Evolutionary conservation across 2,329 filamentous ascomycete species (phyloP).

Genomic region (Arthrobotrys conoides): DNA sequence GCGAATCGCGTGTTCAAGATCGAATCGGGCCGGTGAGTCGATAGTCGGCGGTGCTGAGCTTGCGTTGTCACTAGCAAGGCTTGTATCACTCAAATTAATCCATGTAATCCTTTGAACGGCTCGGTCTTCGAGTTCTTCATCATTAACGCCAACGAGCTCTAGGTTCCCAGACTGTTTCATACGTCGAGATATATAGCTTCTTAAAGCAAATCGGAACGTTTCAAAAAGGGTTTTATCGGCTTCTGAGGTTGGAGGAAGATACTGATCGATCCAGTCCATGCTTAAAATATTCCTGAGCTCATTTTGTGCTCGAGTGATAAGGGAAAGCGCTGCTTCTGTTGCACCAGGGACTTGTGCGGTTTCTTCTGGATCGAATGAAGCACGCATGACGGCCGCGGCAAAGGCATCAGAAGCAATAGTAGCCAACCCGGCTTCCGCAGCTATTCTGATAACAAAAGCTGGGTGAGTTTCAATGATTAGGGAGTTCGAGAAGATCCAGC

Average conservation of each 20-base stretch:
- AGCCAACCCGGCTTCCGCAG: slow-evolving; percentile 49
- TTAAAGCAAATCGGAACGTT: slow-evolving; percentile 5
- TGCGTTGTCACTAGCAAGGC: slow-evolving; percentile 15
- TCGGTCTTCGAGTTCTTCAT: background rate
- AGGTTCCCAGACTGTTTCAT: slow-evolving; percentile 5
- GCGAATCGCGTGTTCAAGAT: slow-evolving; percentile 7
- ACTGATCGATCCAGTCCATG: slow-evolving; percentile 53
- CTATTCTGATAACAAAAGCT: slow-evolving; percentile 43
- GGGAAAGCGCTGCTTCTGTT: slow-evolving; percentile 33
- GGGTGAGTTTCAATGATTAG: slow-evolving; percentile 56
- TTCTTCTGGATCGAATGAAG: slow-evolving; percentile 29
- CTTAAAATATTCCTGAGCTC: slow-evolving; percentile 36
- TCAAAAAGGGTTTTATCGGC: slow-evolving; percentile 5
- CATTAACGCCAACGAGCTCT: background rate
- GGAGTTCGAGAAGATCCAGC: slow-evolving; percentile 55
- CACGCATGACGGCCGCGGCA: slow-evolving; percentile 55
- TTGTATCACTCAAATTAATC: slow-evolving; percentile 19
- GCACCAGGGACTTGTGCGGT: slow-evolving; percentile 46
- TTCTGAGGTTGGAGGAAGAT: slow-evolving; percentile 34
- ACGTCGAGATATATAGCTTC: slow-evolving; percentile 17
- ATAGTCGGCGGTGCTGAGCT: background rate
- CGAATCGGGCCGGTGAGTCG: background rate
- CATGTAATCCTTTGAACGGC: slow-evolving; percentile 33
- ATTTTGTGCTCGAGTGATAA: slow-evolving; percentile 29
- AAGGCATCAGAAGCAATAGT: slow-evolving; percentile 57